phyloP scores from a whole-genome alignment of 345 rosid species.

The Cardiospermum halicacabum region DNA sequence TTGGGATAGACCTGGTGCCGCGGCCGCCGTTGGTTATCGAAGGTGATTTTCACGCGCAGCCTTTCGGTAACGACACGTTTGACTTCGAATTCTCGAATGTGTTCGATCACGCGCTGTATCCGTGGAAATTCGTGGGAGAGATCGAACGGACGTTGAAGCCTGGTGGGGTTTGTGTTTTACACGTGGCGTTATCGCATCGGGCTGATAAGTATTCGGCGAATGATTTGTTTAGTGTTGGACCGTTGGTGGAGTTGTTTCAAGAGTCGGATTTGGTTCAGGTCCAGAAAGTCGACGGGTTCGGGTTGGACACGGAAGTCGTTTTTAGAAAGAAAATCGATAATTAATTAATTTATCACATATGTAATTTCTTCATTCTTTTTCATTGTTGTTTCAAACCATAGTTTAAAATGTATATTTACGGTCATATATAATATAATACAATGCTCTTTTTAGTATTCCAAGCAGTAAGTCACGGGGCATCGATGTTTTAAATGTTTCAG shows the following conservation, averaged over 20 bases:
- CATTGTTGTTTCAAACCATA: no score
- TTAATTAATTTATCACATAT: background rate
- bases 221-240: constrained; percentile 32
- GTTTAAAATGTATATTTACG: no score
- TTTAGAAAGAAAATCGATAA: constrained; percentile 17
- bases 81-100: constrained; percentile 44
- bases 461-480: constrained; percentile 13
- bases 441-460: no score
- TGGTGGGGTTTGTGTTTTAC: constrained; percentile 33
- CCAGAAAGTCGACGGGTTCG: constrained; percentile 30
- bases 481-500: background rate
- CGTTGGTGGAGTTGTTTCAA: constrained; percentile 24
- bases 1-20: constrained; percentile 37
- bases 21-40: constrained; percentile 34
- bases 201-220: constrained; percentile 41
- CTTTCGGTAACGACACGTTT: constrained; percentile 30
- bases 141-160: constrained; percentile 39
- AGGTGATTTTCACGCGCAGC: constrained; percentile 42
- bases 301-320: constrained; percentile 36
- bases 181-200: constrained; percentile 30
- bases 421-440: no score
- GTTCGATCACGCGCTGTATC: constrained; percentile 40
- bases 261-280: constrained; percentile 28
- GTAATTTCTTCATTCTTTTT: background rate
- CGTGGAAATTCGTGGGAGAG: constrained; percentile 29